These are phyloP conservation scores for Volvox africanus DNA, from an alignment of 139 green algal species.

Conservation along the genomic window DNA sequence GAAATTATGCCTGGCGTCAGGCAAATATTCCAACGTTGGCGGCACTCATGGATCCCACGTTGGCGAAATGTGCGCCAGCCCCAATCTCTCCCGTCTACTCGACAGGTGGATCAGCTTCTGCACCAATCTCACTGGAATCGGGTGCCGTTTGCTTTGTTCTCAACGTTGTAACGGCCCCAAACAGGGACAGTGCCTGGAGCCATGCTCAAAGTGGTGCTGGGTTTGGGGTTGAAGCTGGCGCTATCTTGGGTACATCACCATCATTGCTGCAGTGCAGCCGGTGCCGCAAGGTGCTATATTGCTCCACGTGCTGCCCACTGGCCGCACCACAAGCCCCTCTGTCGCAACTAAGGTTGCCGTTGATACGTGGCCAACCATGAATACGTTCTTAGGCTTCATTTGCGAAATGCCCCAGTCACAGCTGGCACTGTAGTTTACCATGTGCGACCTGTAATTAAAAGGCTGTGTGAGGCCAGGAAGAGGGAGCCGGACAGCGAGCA, in stretches of 20 bases:
- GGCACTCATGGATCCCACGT: too few species aligned
- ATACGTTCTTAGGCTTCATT: too few species aligned
- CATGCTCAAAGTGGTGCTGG: too few species aligned
- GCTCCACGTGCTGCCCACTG: neutral
- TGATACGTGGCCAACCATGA: too few species aligned
- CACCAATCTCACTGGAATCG: neutral
- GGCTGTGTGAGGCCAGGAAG: too few species aligned
- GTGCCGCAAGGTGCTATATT: conserved; percentile 14
- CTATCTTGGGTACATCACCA: neutral
- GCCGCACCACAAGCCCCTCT: neutral
- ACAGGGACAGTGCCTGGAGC: too few species aligned
- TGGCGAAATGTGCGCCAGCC: neutral
- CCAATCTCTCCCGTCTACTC: neutral
- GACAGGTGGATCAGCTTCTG: neutral
- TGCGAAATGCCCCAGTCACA: too few species aligned
- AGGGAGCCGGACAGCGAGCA: too few species aligned
- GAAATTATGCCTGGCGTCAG: neutral
- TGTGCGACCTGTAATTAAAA: too few species aligned
- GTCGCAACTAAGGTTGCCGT: neutral
- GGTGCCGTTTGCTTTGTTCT: neutral
- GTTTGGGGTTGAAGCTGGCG: too few species aligned
- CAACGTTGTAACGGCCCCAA: neutral
- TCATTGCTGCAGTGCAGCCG: conserved; percentile 19
- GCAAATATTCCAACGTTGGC: too few species aligned
- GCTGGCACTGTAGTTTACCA: too few species aligned